These are phyloP conservation scores for Didymella glomerata DNA, from an alignment of 2,329 filamentous ascomycete species.

Conservation along the genomic window DNA sequence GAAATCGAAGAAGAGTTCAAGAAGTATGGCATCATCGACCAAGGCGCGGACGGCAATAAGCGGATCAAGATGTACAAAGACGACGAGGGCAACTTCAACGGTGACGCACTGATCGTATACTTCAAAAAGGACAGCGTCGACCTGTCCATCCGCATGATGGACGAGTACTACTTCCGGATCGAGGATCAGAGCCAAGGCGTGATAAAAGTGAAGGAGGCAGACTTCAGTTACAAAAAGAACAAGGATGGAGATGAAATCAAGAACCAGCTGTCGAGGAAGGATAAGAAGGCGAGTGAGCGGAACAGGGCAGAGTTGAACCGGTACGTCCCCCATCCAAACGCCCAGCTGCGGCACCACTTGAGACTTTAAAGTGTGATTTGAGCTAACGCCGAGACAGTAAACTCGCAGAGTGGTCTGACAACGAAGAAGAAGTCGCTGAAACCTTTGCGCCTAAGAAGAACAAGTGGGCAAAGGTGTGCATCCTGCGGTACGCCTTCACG, in stretches of 20 bases:
- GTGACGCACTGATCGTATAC: constrained; percentile 91
- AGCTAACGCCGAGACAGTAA: constrained; percentile 63
- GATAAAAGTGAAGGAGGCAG: constrained; percentile 85
- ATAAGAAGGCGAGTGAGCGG: constrained; percentile 89
- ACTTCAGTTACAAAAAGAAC: constrained; percentile 89
- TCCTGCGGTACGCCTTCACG: constrained; percentile 94
- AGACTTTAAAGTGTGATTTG: not conserved
- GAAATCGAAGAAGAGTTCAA: constrained; percentile 88
- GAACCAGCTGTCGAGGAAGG: constrained; percentile 65
- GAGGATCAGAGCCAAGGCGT: constrained; percentile 56
- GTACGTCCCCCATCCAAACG: constrained; percentile 44
- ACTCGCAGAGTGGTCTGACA: constrained; percentile 94
- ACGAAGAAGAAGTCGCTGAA: constrained; percentile 64
- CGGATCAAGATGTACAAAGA: constrained; percentile 94
- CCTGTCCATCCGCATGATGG: constrained; percentile 80
- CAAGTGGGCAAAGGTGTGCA: constrained; percentile 79
- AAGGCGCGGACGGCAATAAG: constrained; percentile 85
- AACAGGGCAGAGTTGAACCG: constrained; percentile 87
- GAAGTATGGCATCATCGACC: constrained; percentile 90
- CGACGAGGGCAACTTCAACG: constrained; percentile 84
- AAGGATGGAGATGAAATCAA: constrained; percentile 65
- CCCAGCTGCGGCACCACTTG: not conserved
- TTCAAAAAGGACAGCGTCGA: constrained; percentile 94
- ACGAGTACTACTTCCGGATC: constrained; percentile 82
- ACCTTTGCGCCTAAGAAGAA: constrained; percentile 59